phyloP scores from a whole-genome alignment of 2,329 filamentous ascomycete genomes.

The Cladosporium phlei region DNA sequence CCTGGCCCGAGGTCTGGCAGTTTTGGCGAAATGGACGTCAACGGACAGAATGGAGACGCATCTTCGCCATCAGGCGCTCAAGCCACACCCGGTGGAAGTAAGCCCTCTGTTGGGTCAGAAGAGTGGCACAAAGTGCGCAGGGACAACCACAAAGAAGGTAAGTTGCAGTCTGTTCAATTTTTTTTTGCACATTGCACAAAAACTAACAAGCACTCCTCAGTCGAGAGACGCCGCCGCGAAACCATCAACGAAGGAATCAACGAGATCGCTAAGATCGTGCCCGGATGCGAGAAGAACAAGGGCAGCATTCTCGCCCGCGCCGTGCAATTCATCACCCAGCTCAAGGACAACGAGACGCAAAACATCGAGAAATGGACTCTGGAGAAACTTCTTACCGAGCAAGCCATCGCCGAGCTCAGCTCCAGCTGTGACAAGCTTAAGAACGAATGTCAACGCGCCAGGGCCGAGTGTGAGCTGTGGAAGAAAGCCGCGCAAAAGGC shows the following conservation, averaged over 20 bases:
- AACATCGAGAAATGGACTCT: conserved; percentile 94
- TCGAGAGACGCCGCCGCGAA: conserved; percentile 91
- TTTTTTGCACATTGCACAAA: neutral
- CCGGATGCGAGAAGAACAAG: conserved; percentile 98
- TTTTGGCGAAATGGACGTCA: conserved; percentile 8
- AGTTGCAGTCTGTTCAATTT: conserved; percentile 26
- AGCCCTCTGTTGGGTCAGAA: conserved; percentile 88
- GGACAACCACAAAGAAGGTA: conserved; percentile 98
- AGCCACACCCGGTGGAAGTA: conserved; percentile 43
- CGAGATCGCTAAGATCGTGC: conserved; percentile 94
- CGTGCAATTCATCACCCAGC: conserved; percentile 87
- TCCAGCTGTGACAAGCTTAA: conserved; percentile 84
- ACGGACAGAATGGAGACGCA: conserved; percentile 14
- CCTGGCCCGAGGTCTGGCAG: conserved; percentile 19
- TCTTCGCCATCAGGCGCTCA: conserved; percentile 35
- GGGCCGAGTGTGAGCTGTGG: conserved; percentile 73
- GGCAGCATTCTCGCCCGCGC: conserved; percentile 91
- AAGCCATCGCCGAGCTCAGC: conserved; percentile 82
- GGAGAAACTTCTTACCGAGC: conserved; percentile 84
- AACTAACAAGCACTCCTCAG: conserved; percentile 44
- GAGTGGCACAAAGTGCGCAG: conserved; percentile 98
- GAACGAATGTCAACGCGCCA: conserved; percentile 70
- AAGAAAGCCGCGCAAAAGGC: conserved; percentile 51
- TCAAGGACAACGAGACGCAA: conserved; percentile 89
- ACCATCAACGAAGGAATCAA: conserved; percentile 99